A percentile compares a stretch with the other conserved stretches of the same genome.
Evolutionary conservation across 306 rosid genomes (phyloP).

Genomic region (Citrullus amarus): DNA sequence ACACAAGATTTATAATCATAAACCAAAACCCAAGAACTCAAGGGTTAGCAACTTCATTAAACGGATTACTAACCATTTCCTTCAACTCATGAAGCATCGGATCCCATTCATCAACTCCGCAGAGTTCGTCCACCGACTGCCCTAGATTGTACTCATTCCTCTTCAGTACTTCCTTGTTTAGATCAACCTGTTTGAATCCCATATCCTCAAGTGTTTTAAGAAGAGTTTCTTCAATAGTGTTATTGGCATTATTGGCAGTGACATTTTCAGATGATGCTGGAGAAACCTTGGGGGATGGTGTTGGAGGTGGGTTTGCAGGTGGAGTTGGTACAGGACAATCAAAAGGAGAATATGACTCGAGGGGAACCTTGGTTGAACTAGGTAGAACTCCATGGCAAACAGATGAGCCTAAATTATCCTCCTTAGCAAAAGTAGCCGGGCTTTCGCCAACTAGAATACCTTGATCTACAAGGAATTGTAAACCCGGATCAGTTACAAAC

Average conservation of each 20-base stretch:
- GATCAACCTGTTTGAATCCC: conserved; percentile 67
- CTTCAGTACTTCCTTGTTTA: conserved; percentile 76
- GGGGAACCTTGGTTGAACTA: conserved; percentile 12
- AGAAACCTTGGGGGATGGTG: conserved; percentile 10
- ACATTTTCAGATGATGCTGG: conserved; percentile 20
- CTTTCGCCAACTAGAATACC: conserved; percentile 29
- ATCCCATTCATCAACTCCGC: conserved; percentile 72
- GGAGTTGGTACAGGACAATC: conserved; percentile 23
- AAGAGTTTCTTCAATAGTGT: conserved; percentile 39
- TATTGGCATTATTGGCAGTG: conserved; percentile 7
- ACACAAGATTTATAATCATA: conserved; percentile 15
- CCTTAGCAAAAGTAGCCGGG: neutral
- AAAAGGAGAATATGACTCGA: conserved; percentile 30
- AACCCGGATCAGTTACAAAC: conserved; percentile 22
- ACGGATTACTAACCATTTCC: conserved; percentile 70
- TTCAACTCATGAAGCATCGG: conserved; percentile 70
- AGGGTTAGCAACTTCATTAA: neutral
- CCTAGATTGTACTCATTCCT: conserved; percentile 56
- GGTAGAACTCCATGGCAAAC: neutral
- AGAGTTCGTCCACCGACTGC: conserved; percentile 66
- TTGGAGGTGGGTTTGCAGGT: neutral
- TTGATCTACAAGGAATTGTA: conserved; percentile 22
- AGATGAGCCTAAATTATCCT: neutral
- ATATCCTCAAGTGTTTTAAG: conserved; percentile 71
- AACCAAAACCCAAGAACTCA: conserved; percentile 1